A percentile compares a stretch with the other conserved stretches of the same genome.
phyloP scores from a whole-genome alignment of 768 basidiomycete genomes.

The Rhizopogon salebrosus region DNA sequence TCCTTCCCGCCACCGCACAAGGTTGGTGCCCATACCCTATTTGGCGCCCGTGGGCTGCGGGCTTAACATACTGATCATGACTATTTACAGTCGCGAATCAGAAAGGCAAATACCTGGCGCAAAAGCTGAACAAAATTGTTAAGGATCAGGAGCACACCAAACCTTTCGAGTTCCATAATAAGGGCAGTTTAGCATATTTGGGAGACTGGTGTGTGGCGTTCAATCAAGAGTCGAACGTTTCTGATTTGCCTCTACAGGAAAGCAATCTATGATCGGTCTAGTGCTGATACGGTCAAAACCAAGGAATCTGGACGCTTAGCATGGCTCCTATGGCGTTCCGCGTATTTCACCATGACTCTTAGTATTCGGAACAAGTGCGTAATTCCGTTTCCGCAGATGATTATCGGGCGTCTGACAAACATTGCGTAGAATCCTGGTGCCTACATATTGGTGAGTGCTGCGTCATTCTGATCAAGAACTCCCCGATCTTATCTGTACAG shows the following conservation, averaged over 20 bases:
- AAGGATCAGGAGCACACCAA: slow-evolving; percentile 40
- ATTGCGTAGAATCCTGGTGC: slow-evolving; percentile 51
- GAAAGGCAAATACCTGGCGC: slow-evolving; percentile 63
- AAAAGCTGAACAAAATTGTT: slow-evolving; percentile 60
- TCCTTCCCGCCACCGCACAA: slow-evolving; percentile 84
- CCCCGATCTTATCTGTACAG: slow-evolving; percentile 24
- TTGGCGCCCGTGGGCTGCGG: slow-evolving; percentile 15
- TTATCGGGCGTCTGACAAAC: slow-evolving; percentile 8
- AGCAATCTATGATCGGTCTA: slow-evolving; percentile 69
- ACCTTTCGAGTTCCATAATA: slow-evolving; percentile 68
- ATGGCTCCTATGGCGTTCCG: slow-evolving; percentile 77
- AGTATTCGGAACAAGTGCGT: slow-evolving; percentile 67
- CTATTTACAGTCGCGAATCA: slow-evolving; percentile 61
- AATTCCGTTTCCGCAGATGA: not conserved
- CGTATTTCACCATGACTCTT: slow-evolving; percentile 76
- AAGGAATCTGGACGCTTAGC: slow-evolving; percentile 66
- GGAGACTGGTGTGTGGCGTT: slow-evolving; percentile 56
- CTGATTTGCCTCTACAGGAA: slow-evolving; percentile 41
- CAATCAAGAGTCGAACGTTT: not conserved
- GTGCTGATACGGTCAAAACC: slow-evolving; percentile 41
- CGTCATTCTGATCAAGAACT: slow-evolving; percentile 3
- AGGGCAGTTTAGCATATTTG: slow-evolving; percentile 75
- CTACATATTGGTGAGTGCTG: slow-evolving; percentile 55
- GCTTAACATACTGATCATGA: slow-evolving; percentile 10
- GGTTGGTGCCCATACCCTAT: slow-evolving; percentile 32